Evolutionary conservation across 2,329 filamentous ascomycete species (phyloP).

Genomic region (Cryphonectria nitschkei): DNA sequence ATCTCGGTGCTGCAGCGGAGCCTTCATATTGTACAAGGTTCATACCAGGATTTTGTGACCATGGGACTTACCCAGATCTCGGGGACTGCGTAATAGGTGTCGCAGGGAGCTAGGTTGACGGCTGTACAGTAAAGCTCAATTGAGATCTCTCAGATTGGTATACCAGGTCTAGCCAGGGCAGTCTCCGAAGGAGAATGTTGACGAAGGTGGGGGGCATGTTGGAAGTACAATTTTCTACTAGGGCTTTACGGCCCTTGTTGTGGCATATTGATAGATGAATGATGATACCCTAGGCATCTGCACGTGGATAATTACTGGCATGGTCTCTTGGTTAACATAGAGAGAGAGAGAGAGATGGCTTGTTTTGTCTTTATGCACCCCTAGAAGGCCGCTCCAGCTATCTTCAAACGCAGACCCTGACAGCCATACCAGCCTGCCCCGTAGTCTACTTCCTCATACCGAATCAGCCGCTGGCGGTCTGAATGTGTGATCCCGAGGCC

Average conservation of each 20-base stretch:
- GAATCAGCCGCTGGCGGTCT: slow-evolving; percentile 45
- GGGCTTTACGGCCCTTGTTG: neutral
- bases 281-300: slow-evolving; percentile 23
- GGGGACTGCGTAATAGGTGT: slow-evolving; percentile 43
- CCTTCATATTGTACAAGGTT: slow-evolving; percentile 52
- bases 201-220: too few relatives aligned
- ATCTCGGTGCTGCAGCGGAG: slow-evolving; percentile 47
- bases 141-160: slow-evolving; percentile 40
- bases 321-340: slow-evolving; percentile 45
- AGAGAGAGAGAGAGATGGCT: slow-evolving; percentile 50
- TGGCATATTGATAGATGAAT: neutral
- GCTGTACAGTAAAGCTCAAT: slow-evolving; percentile 48
- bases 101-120: slow-evolving; percentile 43
- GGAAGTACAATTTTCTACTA: too few relatives aligned
- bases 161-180: neutral
- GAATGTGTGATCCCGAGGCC: slow-evolving; percentile 35
- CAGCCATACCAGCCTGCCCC: slow-evolving; percentile 50
- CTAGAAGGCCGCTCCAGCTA: slow-evolving; percentile 45
- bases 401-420: slow-evolving; percentile 47
- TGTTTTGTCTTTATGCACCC: slow-evolving; percentile 51
- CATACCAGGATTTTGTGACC: slow-evolving; percentile 53
- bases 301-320: slow-evolving; percentile 29
- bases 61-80: slow-evolving; percentile 49
- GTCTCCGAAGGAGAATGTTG: neutral
- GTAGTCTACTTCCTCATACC: slow-evolving; percentile 42